Percentiles rank a stretch among this genome's conserved stretches.
These are phyloP conservation scores for Suhomyces wounanorum DNA, from an alignment of 1,139 yeast genomes.

Conservation along the genomic window DNA sequence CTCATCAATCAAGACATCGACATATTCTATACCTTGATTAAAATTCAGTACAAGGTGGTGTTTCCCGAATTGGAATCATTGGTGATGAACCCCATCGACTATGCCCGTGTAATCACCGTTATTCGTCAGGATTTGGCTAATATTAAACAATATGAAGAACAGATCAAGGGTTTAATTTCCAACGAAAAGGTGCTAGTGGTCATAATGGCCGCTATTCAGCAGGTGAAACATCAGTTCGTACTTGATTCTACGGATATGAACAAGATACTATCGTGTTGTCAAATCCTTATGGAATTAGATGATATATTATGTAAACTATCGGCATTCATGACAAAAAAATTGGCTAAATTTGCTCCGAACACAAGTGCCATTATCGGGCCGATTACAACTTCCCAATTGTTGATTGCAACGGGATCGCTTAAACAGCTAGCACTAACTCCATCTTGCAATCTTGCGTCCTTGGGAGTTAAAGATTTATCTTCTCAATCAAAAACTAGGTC, in stretches of 20 bases:
- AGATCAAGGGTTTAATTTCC: conserved; percentile 45
- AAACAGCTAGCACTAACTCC: conserved; percentile 71
- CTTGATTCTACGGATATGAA: conserved; percentile 41
- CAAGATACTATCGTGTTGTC: conserved; percentile 48
- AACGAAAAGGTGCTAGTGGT: conserved; percentile 72
- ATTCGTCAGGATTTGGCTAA: conserved; percentile 53
- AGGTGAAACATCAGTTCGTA: conserved; percentile 23
- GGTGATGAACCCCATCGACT: conserved; percentile 64
- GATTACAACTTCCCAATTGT: conserved; percentile 69
- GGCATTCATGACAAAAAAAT: conserved; percentile 55
- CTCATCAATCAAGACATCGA: conserved; percentile 60
- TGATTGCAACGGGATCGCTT: conserved; percentile 73
- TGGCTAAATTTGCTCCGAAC: conserved; percentile 76
- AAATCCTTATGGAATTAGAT: conserved; percentile 48
- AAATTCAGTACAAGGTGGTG: conserved; percentile 55
- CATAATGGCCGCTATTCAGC: conserved; percentile 67
- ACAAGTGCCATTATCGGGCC: conserved; percentile 73
- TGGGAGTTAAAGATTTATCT: conserved; percentile 66
- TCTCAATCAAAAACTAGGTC: conserved; percentile 25
- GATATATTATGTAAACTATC: conserved; percentile 48
- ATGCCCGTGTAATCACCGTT: conserved; percentile 53
- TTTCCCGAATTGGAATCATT: conserved; percentile 74
- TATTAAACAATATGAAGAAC: conserved; percentile 34
- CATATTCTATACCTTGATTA: conserved; percentile 52
- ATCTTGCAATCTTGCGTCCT: conserved; percentile 77